phyloP scores from a whole-genome alignment of 1,284 basidiomycete species.

The Sporisorium exsertum region DNA sequence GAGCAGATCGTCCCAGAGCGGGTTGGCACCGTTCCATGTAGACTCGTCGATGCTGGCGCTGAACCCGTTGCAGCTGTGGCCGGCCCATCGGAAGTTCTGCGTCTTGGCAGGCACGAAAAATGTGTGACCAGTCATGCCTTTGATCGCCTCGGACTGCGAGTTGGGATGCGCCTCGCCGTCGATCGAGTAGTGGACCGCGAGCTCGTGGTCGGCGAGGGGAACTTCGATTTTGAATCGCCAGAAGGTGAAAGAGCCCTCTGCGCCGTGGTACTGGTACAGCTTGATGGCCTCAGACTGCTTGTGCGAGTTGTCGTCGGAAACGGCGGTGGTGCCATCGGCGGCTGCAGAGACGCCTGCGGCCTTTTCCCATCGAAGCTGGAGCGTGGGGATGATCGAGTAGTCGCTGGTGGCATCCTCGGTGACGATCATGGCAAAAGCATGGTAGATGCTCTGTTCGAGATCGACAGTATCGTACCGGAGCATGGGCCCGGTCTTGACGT shows the following conservation, averaged over 20 bases:
- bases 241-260: conserved; percentile 82
- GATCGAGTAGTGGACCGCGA: conserved; percentile 79
- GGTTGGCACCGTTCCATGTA: conserved; percentile 69
- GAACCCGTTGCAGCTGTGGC: conserved; percentile 79
- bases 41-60: conserved; percentile 72
- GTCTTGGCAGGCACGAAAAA: conserved; percentile 85
- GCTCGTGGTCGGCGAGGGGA: conserved; percentile 79
- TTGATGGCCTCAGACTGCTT: conserved; percentile 75
- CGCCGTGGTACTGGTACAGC: conserved; percentile 82
- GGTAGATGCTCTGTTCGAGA: conserved; percentile 76
- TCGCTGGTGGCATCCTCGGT: conserved; percentile 78
- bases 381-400: conserved; percentile 71
- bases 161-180: conserved; percentile 62
- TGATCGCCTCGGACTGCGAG: conserved; percentile 49
- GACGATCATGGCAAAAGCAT: conserved; percentile 74
- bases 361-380: conserved; percentile 77
- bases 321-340: conserved; percentile 32
- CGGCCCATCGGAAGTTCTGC: conserved; percentile 91
- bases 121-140: conserved; percentile 74
- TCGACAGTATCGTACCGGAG: conserved; percentile 91
- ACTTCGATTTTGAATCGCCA: conserved; percentile 93
- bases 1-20: conserved; percentile 91
- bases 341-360: conserved; percentile 29
- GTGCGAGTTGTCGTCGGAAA: conserved; percentile 36
- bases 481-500: conserved; percentile 77